phyloP scores from a whole-genome alignment of 2,329 filamentous ascomycete species.

The Blumeria graminis region DNA sequence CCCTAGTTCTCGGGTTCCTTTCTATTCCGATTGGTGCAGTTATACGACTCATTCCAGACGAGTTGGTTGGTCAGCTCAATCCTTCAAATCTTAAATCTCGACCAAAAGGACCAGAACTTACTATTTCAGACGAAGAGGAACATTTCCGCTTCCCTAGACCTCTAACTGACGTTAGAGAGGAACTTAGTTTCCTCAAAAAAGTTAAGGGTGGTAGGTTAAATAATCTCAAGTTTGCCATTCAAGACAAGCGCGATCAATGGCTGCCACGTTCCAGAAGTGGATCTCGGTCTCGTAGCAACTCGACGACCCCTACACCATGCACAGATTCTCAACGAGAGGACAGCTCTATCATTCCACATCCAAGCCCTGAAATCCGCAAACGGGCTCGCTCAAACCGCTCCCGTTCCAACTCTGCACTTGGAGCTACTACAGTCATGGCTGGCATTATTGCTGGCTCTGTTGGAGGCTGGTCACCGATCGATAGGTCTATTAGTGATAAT shows the following conservation, averaged over 20 bases:
- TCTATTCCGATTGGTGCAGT: slow-evolving; percentile 65
- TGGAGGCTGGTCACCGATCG: slow-evolving; percentile 56
- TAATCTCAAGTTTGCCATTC: slow-evolving; percentile 54
- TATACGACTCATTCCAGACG: slow-evolving; percentile 65
- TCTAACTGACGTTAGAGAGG: slow-evolving; percentile 51
- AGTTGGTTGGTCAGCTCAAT: slow-evolving; percentile 11
- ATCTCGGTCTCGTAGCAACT: slow-evolving; percentile 38
- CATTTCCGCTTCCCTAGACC: slow-evolving; percentile 46
- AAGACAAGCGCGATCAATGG: slow-evolving; percentile 49
- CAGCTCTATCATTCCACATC: slow-evolving; percentile 18
- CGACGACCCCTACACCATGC: slow-evolving; percentile 38
- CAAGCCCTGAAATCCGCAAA: slow-evolving; percentile 33
- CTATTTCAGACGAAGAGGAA: slow-evolving; percentile 38
- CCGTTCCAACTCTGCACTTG: slow-evolving; percentile 41
- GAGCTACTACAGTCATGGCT: slow-evolving; percentile 59
- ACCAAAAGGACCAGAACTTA: slow-evolving; percentile 19
- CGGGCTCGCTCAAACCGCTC: slow-evolving; percentile 44
- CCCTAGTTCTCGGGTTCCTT: slow-evolving; percentile 58
- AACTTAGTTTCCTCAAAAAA: slow-evolving; percentile 56
- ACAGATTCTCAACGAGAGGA: slow-evolving; percentile 25
- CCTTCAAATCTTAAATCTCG: slow-evolving; percentile 12
- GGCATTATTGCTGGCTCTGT: slow-evolving; percentile 58
- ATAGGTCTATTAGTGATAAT: slow-evolving; percentile 20
- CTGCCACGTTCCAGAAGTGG: slow-evolving; percentile 36
- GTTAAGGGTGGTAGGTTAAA: slow-evolving; percentile 65